phyloP scores from a whole-genome alignment of 2,329 filamentous ascomycete genomes.

The Tolypocladium endophyticum region DNA sequence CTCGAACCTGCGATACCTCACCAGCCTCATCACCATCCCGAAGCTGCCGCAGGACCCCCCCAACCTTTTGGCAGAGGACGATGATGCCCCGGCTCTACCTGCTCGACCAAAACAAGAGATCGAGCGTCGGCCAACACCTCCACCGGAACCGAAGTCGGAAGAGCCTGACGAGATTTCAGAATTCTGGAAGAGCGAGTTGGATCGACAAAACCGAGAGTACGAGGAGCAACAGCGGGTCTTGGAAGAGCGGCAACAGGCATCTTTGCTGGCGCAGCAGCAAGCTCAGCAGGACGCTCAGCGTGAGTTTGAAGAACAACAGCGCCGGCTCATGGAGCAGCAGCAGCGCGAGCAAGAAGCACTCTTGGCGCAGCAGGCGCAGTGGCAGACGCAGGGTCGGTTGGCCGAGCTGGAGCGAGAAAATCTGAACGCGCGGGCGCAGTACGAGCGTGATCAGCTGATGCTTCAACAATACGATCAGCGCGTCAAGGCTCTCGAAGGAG shows the following conservation, averaged over 20 bases:
- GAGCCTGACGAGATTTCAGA: constrained; percentile 94
- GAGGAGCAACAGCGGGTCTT: constrained; percentile 86
- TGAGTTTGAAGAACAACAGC: constrained; percentile 95
- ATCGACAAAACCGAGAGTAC: constrained; percentile 85
- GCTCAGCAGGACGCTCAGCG: constrained; percentile 75
- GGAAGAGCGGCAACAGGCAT: constrained; percentile 75
- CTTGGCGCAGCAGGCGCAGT: constrained; percentile 76
- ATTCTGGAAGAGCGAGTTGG: constrained; percentile 93
- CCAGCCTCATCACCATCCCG: constrained; percentile 89
- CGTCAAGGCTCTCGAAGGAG: constrained; percentile 84
- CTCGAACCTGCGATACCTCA: constrained; percentile 92
- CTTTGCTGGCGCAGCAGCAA: constrained; percentile 71
- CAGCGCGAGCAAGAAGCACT: constrained; percentile 84
- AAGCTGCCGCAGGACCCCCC: constrained; percentile 92
- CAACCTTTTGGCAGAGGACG: constrained; percentile 77
- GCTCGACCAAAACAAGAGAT: constrained; percentile 68
- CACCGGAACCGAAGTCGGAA: constrained; percentile 54
- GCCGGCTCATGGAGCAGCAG: constrained; percentile 78
- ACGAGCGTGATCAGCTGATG: constrained; percentile 95
- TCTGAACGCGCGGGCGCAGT: constrained; percentile 84
- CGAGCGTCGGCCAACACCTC: constrained; percentile 57
- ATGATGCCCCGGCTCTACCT: constrained; percentile 72
- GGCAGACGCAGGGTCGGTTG: constrained; percentile 91
- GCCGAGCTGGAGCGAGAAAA: constrained; percentile 95
- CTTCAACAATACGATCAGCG: constrained; percentile 92